These are phyloP conservation scores for Schizophyllum commune DNA, from an alignment of 1,284 basidiomycete genomes.

Conservation along the genomic window DNA sequence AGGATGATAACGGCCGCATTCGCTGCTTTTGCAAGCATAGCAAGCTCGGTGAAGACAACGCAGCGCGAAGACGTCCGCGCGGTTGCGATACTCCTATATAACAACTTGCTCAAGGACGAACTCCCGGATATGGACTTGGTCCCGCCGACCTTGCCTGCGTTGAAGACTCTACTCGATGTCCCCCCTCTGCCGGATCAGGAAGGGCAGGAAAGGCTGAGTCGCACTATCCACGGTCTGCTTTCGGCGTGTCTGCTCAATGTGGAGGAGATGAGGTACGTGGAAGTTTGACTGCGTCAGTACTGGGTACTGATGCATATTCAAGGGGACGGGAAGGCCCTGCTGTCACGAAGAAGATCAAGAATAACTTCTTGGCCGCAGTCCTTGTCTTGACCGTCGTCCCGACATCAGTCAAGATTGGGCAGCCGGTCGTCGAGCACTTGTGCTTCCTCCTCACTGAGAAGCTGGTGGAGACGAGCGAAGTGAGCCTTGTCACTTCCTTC, in stretches of 20 bases:
- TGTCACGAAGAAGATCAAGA: conserved; percentile 81
- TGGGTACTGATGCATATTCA: too few relatives aligned
- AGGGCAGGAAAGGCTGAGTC: conserved; percentile 40
- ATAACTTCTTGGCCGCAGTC: conserved; percentile 83
- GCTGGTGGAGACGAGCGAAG: conserved; percentile 61
- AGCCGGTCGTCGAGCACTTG: conserved; percentile 75
- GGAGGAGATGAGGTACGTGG: conserved; percentile 84
- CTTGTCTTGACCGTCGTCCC: conserved; percentile 82
- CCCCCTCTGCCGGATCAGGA: conserved; percentile 23
- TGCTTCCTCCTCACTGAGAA: conserved; percentile 83
- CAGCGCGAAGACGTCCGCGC: conserved; percentile 71
- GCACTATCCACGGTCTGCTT: conserved; percentile 77
- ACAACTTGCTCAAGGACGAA: conserved; percentile 79
- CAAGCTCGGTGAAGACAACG: conserved; percentile 46
- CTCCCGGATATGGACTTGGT: conserved; percentile 70
- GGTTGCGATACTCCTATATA: conserved; percentile 67
- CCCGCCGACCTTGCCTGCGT: conserved; percentile 68
- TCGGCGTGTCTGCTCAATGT: conserved; percentile 82
- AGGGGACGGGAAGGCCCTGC: conserved; percentile 73
- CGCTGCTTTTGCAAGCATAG: conserved; percentile 57
- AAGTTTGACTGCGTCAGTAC: too few relatives aligned
- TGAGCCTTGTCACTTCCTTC: conserved; percentile 23
- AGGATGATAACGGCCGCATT: conserved; percentile 66
- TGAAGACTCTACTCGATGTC: conserved; percentile 69
- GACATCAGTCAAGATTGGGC: conserved; percentile 58